These are phyloP conservation scores for Mycosphaerella sp. DNA, from an alignment of 2,329 filamentous ascomycete genomes.

Conservation along the genomic window DNA sequence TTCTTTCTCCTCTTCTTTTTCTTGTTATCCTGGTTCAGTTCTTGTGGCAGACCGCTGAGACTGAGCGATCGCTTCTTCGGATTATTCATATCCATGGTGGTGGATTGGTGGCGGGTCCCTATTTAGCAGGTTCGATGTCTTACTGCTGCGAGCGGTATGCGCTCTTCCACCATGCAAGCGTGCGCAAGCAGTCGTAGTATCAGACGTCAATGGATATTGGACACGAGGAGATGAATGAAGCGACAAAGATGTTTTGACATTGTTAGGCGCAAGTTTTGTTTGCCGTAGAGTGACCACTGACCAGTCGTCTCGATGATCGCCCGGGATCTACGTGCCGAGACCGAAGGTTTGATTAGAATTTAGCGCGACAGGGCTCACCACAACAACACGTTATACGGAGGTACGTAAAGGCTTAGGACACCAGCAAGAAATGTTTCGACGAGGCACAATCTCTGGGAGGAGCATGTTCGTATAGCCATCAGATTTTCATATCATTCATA, in stretches of 20 bases:
- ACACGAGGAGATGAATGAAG: not conserved
- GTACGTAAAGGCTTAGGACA: too few relatives aligned
- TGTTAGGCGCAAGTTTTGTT: not conserved
- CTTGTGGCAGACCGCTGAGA: not conserved
- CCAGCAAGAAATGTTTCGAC: too few relatives aligned
- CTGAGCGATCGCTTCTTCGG: not conserved
- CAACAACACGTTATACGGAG: too few relatives aligned
- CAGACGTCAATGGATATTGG: too few relatives aligned
- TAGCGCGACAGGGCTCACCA: not conserved
- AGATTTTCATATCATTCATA: not conserved
- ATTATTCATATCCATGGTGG: not conserved
- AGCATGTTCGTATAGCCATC: too few relatives aligned
- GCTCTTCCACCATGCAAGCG: too few relatives aligned
- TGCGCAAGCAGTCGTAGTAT: too few relatives aligned
- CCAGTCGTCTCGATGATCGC: not conserved
- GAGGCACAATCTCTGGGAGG: too few relatives aligned
- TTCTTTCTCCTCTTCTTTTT: slow-evolving; percentile 2
- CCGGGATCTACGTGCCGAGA: not conserved
- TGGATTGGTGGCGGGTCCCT: not conserved
- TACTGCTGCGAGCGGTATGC: too few relatives aligned
- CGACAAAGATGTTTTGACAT: not conserved
- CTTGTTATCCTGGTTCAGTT: not conserved
- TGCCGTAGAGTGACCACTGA: too few relatives aligned
- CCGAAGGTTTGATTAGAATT: not conserved
- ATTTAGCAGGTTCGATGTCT: not conserved